Conservation (phyloP, 352 stramenopile species). For the Pythium rhizo-oryzae region DNA sequence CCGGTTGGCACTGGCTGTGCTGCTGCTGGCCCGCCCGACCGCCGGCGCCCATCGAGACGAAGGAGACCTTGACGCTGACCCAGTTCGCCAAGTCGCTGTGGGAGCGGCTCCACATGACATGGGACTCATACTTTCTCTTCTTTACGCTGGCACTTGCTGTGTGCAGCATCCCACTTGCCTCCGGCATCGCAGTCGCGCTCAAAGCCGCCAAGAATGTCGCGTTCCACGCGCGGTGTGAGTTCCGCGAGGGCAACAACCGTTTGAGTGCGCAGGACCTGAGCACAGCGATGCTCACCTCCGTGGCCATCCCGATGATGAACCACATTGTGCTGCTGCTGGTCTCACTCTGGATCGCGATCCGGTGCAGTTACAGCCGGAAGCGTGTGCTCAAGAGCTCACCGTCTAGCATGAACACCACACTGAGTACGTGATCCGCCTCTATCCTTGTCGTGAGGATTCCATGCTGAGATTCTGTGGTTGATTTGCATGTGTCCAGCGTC, state of each 20-base stretch:
- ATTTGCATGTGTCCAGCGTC: constrained; percentile 38
- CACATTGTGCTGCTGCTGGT: constrained; percentile 70
- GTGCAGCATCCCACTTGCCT: constrained; percentile 48
- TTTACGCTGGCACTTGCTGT: constrained; percentile 57
- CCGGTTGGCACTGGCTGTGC: constrained; percentile 14
- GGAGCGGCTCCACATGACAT: constrained; percentile 62
- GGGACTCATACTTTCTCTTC: constrained; percentile 72
- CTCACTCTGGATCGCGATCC: constrained; percentile 66
- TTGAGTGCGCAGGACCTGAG: constrained; percentile 32
- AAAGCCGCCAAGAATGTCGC: constrained; percentile 33
- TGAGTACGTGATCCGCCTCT: constrained; percentile 53
- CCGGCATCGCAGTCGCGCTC: constrained; percentile 40
- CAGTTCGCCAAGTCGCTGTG: constrained; percentile 46
- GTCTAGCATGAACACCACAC: constrained; percentile 62
- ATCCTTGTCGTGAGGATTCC: no score
- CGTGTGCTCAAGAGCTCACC: constrained; percentile 63
- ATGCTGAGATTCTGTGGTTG: no score
- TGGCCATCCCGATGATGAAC: constrained; percentile 67
- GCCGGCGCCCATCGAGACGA: neutral
- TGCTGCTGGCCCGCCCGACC: constrained; percentile 3
- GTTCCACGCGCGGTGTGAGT: constrained; percentile 47
- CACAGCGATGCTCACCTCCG: constrained; percentile 47
- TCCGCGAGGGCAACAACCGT: constrained; percentile 32
- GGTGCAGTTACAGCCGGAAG: constrained; percentile 80
- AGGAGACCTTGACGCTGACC: constrained; percentile 19